Conservation (phyloP, 2,329 filamentous ascomycete genomes). For the Colletotrichum agaves region DNA sequence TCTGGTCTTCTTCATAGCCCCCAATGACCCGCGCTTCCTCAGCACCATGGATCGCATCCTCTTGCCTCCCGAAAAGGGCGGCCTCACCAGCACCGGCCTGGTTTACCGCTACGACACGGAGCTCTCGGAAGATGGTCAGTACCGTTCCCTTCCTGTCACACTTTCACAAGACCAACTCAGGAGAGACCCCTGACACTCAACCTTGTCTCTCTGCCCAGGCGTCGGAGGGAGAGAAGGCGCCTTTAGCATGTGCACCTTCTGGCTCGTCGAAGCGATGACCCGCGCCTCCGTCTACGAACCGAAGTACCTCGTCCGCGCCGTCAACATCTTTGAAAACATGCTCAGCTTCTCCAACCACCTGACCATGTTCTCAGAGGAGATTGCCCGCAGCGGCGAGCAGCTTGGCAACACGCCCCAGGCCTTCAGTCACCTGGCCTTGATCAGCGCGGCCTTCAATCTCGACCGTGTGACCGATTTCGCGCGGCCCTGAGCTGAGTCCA, state of each 20-base stretch:
- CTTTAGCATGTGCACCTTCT: constrained; percentile 86
- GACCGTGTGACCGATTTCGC: constrained; percentile 60
- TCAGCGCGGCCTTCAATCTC: constrained; percentile 82
- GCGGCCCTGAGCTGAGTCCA: not conserved
- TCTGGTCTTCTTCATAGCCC: constrained; percentile 82
- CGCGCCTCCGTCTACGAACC: constrained; percentile 72
- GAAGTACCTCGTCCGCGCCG: constrained; percentile 70
- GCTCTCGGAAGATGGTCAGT: constrained; percentile 73
- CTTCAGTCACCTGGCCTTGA: constrained; percentile 79
- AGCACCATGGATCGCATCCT: constrained; percentile 79
- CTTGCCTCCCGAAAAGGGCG: constrained; percentile 77
- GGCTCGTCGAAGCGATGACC: constrained; percentile 82
- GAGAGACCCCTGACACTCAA: not conserved
- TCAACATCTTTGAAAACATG: constrained; percentile 82
- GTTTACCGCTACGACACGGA: constrained; percentile 81
- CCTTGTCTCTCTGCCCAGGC: constrained; percentile 53
- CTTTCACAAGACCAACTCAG: not conserved
- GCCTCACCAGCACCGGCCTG: constrained; percentile 78
- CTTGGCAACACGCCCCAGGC: constrained; percentile 84
- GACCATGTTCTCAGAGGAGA: constrained; percentile 83
- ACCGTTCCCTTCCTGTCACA: not conserved
- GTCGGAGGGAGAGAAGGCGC: constrained; percentile 80
- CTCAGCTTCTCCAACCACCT: constrained; percentile 80
- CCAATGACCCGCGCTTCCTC: constrained; percentile 80
- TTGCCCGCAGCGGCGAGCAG: constrained; percentile 78